These are phyloP conservation scores for Myrica gale DNA, from an alignment of 306 rosid genomes.

Conservation along the genomic window DNA sequence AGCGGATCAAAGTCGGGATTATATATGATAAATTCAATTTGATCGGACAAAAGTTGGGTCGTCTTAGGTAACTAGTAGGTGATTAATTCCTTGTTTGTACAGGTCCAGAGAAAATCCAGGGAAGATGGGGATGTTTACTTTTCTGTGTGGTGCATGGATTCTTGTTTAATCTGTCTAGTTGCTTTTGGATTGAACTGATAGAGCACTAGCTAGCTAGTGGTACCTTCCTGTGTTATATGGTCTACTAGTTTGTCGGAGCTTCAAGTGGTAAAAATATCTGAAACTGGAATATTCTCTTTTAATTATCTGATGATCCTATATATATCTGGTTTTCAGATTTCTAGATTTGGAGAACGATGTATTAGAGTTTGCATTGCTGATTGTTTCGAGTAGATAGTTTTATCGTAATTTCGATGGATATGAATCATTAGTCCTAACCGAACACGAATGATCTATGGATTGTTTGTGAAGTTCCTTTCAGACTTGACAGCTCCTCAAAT, in stretches of 20 bases:
- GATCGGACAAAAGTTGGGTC: neutral
- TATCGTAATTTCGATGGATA: too few relatives aligned
- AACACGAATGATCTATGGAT: too few relatives aligned
- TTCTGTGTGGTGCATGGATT: slow-evolving; percentile 30
- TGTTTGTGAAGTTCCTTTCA: too few relatives aligned
- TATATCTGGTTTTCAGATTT: neutral
- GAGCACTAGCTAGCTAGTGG: slow-evolving; percentile 29
- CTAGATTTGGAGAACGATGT: neutral
- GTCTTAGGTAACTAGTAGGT: slow-evolving; percentile 38
- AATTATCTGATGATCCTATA: neutral
- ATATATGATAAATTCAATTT: slow-evolving; percentile 7
- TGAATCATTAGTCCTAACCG: too few relatives aligned
- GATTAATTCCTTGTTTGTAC: slow-evolving; percentile 48
- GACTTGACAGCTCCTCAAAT: too few relatives aligned
- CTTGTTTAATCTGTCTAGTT: slow-evolving; percentile 41
- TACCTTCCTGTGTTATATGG: slow-evolving; percentile 22
- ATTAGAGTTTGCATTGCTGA: neutral
- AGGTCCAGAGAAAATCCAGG: slow-evolving; percentile 11
- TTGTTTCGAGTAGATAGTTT: neutral
- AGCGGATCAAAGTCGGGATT: slow-evolving; percentile 11
- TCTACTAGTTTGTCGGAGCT: neutral
- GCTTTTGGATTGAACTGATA: slow-evolving; percentile 32
- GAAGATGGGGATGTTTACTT: slow-evolving; percentile 46
- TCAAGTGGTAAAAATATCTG: neutral
- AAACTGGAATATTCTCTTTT: neutral